Evolutionary conservation across 148 eudicot species (phyloP).

Genomic region (Cornus kousa): DNA sequence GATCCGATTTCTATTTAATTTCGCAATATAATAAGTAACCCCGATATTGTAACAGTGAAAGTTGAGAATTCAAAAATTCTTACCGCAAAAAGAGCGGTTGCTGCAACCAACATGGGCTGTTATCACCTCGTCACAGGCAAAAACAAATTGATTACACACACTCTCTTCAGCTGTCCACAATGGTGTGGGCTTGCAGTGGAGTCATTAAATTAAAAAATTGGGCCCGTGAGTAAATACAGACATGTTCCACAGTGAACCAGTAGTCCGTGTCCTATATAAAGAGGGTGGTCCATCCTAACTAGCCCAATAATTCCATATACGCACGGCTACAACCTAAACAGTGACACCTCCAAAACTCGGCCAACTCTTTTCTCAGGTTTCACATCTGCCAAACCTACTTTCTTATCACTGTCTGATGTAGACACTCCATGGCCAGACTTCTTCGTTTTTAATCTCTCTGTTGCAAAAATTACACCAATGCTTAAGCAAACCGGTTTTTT

Average conservation of each 20-base stretch:
- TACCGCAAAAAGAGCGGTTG: too few species aligned
- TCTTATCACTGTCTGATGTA: background rate
- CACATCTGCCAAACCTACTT: conserved; percentile 4
- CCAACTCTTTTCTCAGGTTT: background rate
- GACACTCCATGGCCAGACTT: too few species aligned
- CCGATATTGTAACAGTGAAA: too few species aligned
- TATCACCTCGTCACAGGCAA: too few species aligned
- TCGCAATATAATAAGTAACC: too few species aligned
- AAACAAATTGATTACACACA: too few species aligned
- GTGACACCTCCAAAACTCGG: background rate
- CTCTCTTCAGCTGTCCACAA: background rate
- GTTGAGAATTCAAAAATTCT: too few species aligned
- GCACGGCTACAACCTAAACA: background rate
- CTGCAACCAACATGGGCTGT: too few species aligned
- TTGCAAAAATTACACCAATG: too few species aligned
- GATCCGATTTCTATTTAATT: too few species aligned
- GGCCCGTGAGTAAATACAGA: background rate
- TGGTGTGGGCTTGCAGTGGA: background rate
- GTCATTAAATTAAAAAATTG: background rate
- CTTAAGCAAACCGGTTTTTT: too few species aligned
- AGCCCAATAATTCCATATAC: background rate
- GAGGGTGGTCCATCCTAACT: background rate
- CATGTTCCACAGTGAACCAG: background rate
- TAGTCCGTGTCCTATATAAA: background rate
- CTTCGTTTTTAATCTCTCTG: too few species aligned